Conservation (phyloP, 169 alveolate genomes). For the Cryptosporidium tyzzeri region DNA sequence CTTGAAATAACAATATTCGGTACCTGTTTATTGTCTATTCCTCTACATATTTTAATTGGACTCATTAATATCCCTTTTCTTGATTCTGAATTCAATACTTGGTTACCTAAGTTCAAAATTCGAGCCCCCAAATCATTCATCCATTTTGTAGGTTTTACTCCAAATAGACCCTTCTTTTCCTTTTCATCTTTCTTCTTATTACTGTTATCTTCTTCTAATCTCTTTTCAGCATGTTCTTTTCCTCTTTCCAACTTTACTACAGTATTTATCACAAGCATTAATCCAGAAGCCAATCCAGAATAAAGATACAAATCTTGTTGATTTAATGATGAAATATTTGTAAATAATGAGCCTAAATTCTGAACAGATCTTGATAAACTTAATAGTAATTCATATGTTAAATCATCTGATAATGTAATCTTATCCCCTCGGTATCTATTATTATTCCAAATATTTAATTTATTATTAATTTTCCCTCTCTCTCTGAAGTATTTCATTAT, state of each 20-base stretch:
- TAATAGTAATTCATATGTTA: not conserved
- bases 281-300: conserved; percentile 27
- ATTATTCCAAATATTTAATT: not conserved
- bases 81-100: not conserved
- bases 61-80: too few relatives aligned
- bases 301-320: not conserved
- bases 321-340: not conserved
- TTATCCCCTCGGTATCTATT: not conserved
- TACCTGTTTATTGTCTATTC: not conserved
- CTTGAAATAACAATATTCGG: not conserved
- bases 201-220: not conserved
- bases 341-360: not conserved
- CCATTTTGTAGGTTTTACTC: not conserved
- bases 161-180: not conserved
- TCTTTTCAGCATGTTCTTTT: not conserved
- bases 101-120: not conserved
- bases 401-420: not conserved
- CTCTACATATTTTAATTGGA: not conserved
- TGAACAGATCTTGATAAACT: not conserved
- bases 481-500: not conserved
- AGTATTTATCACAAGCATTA: conserved; percentile 3
- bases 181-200: not conserved
- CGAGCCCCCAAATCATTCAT: not conserved
- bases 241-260: not conserved
- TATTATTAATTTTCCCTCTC: not conserved